phyloP scores from a whole-genome alignment of 352 stramenopile species.

The Globisporangium perplexum region DNA sequence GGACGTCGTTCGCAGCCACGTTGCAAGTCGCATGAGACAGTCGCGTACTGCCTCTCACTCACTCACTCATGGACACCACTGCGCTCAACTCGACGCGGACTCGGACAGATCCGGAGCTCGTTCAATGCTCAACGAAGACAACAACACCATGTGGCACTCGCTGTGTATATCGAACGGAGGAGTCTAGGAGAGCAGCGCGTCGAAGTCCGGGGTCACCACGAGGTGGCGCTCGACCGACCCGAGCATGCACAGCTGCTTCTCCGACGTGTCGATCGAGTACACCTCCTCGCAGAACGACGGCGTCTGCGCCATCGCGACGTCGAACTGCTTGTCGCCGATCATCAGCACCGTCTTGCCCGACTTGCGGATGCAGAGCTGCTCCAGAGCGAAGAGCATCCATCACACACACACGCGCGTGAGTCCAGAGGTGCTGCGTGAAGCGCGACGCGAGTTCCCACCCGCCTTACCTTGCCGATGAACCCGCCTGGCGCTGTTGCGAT shows the following conservation, averaged over 20 bases:
- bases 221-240: slow-evolving; percentile 71
- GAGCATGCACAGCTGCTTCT: slow-evolving; percentile 74
- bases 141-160: no score
- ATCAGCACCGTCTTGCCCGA: slow-evolving; percentile 84
- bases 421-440: background rate
- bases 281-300: slow-evolving; percentile 80
- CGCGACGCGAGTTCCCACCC: background rate
- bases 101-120: no score
- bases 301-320: slow-evolving; percentile 71
- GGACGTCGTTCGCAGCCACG: no score
- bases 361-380: slow-evolving; percentile 75
- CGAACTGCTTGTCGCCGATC: slow-evolving; percentile 84
- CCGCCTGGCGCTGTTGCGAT: slow-evolving; percentile 62
- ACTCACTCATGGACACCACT: no score
- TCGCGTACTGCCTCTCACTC: no score
- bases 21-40: no score
- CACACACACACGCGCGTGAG: background rate
- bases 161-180: background rate
- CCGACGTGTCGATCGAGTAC: slow-evolving; percentile 68
- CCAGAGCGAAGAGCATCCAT: background rate
- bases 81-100: no score
- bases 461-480: slow-evolving; percentile 72
- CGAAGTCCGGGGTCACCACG: slow-evolving; percentile 84
- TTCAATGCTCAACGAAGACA: no score
- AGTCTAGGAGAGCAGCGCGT: slow-evolving; percentile 63